Percentiles rank a stretch among this genome's conserved stretches.
Conservation (phyloP, 495 filamentous ascomycete species). For the Aspergillus steynii region DNA sequence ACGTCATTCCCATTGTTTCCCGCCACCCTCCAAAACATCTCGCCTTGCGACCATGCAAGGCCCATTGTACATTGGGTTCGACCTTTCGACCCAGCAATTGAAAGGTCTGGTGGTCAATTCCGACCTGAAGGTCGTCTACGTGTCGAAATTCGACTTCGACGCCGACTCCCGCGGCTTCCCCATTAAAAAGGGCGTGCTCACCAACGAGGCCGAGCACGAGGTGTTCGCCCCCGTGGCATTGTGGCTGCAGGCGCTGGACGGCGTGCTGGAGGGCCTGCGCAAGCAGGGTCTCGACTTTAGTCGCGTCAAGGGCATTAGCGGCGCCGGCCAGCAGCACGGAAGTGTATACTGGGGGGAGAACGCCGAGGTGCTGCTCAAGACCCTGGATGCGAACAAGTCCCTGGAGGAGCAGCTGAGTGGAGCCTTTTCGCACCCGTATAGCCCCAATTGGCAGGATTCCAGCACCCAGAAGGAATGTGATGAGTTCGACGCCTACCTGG, state of each 20-base stretch:
- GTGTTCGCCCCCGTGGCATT: slow-evolving; percentile 90
- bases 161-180: slow-evolving; percentile 71
- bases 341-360: slow-evolving; percentile 85
- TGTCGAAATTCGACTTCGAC: slow-evolving; percentile 64
- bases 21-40: background rate
- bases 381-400: slow-evolving; percentile 56
- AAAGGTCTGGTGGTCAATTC: slow-evolving; percentile 88
- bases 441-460: slow-evolving; percentile 96
- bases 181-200: slow-evolving; percentile 83
- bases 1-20: slow-evolving; percentile 7
- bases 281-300: slow-evolving; percentile 73
- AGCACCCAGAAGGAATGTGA: slow-evolving; percentile 93
- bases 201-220: slow-evolving; percentile 76
- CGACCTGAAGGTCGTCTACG: slow-evolving; percentile 48
- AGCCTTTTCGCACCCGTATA: slow-evolving; percentile 83
- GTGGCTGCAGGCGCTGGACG: slow-evolving; percentile 91
- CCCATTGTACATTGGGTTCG: slow-evolving; percentile 87
- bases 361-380: slow-evolving; percentile 64
- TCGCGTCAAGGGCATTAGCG: slow-evolving; percentile 79
- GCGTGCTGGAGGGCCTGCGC: slow-evolving; percentile 72
- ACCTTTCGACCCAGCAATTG: slow-evolving; percentile 94
- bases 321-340: slow-evolving; percentile 94
- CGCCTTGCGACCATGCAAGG: slow-evolving; percentile 42
- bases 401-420: slow-evolving; percentile 69
- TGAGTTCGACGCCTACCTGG: slow-evolving; percentile 73